These are phyloP conservation scores for Barnettozyma sucrosica DNA, from an alignment of 805 yeast species.

Conservation along the genomic window DNA sequence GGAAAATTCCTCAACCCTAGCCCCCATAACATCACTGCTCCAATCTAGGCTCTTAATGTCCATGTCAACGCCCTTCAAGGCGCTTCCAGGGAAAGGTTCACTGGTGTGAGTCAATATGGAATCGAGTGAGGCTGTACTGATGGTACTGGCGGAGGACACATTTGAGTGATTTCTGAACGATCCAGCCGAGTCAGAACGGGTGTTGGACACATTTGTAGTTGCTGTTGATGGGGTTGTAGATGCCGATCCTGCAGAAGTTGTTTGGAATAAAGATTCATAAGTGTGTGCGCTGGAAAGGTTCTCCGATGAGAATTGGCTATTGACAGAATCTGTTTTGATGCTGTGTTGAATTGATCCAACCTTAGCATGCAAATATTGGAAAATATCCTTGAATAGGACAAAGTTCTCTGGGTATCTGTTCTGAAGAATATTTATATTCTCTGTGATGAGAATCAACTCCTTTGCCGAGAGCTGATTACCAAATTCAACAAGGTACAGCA, in stretches of 20 bases:
- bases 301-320: not conserved
- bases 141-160: conserved; percentile 2
- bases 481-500: conserved; percentile 14
- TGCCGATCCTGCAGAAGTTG: not conserved
- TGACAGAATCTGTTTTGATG: not conserved
- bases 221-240: not conserved
- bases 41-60: conserved; percentile 8
- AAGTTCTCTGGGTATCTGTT: conserved; percentile 26
- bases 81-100: not conserved
- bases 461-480: conserved; percentile 10
- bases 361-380: conserved; percentile 6
- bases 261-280: conserved; percentile 8
- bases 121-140: conserved; percentile 6
- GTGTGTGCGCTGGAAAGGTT: conserved; percentile 1
- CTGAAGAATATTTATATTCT: conserved; percentile 17
- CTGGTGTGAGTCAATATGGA: conserved; percentile 5
- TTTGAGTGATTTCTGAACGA: conserved; percentile 5
- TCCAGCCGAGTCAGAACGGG: conserved; percentile 1
- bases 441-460: conserved; percentile 11
- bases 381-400: conserved; percentile 18
- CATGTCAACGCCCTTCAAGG: conserved; percentile 4
- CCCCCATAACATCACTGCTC: conserved; percentile 7
- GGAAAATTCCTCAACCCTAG: conserved; percentile 9
- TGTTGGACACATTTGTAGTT: conserved; percentile 1
- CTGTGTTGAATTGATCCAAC: conserved; percentile 1